Conservation (phyloP, 805 yeast species). For the Priceomyces medius region DNA sequence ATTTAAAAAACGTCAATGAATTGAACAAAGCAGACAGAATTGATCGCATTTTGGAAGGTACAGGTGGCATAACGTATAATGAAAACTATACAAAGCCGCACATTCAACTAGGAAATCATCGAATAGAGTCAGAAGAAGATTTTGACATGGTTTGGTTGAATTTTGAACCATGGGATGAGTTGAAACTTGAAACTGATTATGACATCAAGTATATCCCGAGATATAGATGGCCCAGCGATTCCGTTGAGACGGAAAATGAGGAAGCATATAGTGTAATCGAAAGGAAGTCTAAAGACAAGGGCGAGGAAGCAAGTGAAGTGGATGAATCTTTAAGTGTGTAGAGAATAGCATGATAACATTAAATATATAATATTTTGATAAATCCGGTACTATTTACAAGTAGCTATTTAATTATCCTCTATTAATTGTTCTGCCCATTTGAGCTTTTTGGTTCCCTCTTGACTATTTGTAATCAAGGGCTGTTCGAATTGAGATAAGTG, state of each 20-base stretch:
- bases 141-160: slow-evolving; percentile 43
- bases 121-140: slow-evolving; percentile 39
- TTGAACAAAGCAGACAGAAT: slow-evolving; percentile 36
- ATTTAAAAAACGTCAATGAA: slow-evolving; percentile 33
- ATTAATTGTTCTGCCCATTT: slow-evolving; percentile 44
- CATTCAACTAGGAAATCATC: slow-evolving; percentile 36
- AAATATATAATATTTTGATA: background rate
- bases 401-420: slow-evolving; percentile 12
- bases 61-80: slow-evolving; percentile 20
- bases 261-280: slow-evolving; percentile 6
- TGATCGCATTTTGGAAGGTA: slow-evolving; percentile 35
- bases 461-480: slow-evolving; percentile 19
- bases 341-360: background rate
- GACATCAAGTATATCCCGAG: slow-evolving; percentile 40
- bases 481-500: slow-evolving; percentile 25
- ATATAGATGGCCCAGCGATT: slow-evolving; percentile 12
- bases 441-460: slow-evolving; percentile 18
- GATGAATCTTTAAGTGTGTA: slow-evolving; percentile 8
- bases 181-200: slow-evolving; percentile 36
- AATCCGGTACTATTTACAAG: slow-evolving; percentile 9
- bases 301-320: slow-evolving; percentile 3
- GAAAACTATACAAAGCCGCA: slow-evolving; percentile 34
- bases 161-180: slow-evolving; percentile 48
- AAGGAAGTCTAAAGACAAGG: slow-evolving; percentile 1
- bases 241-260: slow-evolving; percentile 8